Conservation (phyloP, 2,329 filamentous ascomycete species). For the Neoscytalidium dimidiatum region DNA sequence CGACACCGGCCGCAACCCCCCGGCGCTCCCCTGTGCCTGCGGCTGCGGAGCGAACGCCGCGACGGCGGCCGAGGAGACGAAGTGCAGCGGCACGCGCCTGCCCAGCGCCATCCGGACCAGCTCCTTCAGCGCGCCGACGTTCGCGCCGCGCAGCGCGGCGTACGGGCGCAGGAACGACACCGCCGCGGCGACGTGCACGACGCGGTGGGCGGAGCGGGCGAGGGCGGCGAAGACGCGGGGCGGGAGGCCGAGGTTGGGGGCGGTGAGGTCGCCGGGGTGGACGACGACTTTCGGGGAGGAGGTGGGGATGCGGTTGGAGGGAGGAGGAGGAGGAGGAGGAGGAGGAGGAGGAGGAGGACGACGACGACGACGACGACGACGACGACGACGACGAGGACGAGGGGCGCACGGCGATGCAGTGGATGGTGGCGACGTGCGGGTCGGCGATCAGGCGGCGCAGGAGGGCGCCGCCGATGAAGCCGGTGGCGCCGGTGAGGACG, state of each 20-base stretch:
- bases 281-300: slow-evolving; percentile 19
- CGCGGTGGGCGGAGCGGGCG: slow-evolving; percentile 33
- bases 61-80: slow-evolving; percentile 22
- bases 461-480: slow-evolving; percentile 21
- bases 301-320: background rate
- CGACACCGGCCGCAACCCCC: no score
- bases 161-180: slow-evolving; percentile 31
- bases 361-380: no score
- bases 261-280: slow-evolving; percentile 41
- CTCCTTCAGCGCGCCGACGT: slow-evolving; percentile 23
- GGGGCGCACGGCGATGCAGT: slow-evolving; percentile 49
- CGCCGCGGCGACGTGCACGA: slow-evolving; percentile 28
- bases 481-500: slow-evolving; percentile 25
- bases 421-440: slow-evolving; percentile 29
- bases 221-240: slow-evolving; percentile 30
- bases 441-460: slow-evolving; percentile 35
- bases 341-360: no score
- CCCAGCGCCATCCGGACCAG: slow-evolving; percentile 19
- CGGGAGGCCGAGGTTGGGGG: slow-evolving; percentile 40
- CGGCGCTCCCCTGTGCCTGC: background rate
- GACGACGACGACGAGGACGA: no score
- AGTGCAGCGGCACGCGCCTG: slow-evolving; percentile 24
- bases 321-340: no score
- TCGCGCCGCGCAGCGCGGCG: slow-evolving; percentile 27
- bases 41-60: background rate